Percentiles rank a stretch among this genome's conserved stretches.
These are phyloP conservation scores for Cutaneotrichosporon daszewskae DNA, from an alignment of 1,284 basidiomycete species.

Conservation along the genomic window DNA sequence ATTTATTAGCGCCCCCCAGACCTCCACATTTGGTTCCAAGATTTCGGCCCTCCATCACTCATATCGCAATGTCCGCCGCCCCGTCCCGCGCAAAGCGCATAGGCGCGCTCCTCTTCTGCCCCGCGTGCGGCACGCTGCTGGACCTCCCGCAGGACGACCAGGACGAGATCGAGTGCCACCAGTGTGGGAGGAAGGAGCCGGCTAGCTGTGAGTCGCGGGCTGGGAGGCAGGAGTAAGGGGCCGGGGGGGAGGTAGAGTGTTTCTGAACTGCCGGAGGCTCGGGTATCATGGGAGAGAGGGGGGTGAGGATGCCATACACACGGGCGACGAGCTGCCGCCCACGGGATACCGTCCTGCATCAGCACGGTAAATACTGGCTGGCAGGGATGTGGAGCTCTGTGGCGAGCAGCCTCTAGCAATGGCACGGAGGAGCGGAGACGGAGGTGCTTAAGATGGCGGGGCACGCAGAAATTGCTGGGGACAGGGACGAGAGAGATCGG, in stretches of 20 bases:
- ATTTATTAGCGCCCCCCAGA: not conserved
- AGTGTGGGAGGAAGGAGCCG: conserved; percentile 80
- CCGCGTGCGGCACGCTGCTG: conserved; percentile 82
- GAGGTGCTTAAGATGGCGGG: too few relatives aligned
- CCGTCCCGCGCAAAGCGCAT: conserved; percentile 33
- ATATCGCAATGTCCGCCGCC: conserved; percentile 1
- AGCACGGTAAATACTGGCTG: too few relatives aligned
- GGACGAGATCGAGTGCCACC: conserved; percentile 72
- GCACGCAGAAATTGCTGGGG: too few relatives aligned
- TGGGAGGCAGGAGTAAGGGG: not conserved
- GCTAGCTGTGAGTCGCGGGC: conserved; percentile 63
- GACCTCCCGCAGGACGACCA: conserved; percentile 75
- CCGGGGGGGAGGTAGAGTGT: too few relatives aligned
- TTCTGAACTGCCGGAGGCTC: not conserved
- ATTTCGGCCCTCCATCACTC: conserved; percentile 5
- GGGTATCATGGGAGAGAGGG: too few relatives aligned
- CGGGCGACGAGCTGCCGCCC: too few relatives aligned
- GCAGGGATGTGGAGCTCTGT: too few relatives aligned
- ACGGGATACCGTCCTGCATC: too few relatives aligned
- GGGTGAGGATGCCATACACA: too few relatives aligned
- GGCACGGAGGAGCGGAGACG: too few relatives aligned
- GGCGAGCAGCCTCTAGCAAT: too few relatives aligned
- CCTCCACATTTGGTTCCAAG: conserved; percentile 7
- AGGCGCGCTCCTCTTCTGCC: conserved; percentile 90
- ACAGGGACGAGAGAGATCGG: too few relatives aligned